Base-by-base conservation (phyloP, 139 green algal species). In the Chlorella sp. region DNA sequence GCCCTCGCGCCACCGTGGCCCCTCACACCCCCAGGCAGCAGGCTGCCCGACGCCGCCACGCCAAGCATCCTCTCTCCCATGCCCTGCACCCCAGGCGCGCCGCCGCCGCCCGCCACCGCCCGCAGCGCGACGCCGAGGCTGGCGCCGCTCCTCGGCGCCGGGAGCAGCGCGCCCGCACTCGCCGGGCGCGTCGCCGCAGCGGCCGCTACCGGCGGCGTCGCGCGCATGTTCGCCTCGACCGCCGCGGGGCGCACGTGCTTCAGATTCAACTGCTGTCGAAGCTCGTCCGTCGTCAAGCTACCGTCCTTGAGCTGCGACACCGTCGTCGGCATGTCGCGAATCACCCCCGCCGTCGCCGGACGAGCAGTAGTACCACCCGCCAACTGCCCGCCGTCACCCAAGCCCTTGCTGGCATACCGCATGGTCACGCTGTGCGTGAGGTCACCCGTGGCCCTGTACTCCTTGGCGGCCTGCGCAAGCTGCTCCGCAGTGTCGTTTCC, bases 401-500 rank as follows among this genome's bases (percentile, higher is more conserved):
- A 29, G 22, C 55, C 55, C 20, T 27, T 30, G 55, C 55, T 27
- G 4, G 24, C 24, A 27, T 31, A 30, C 14, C 55, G 55, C 55
- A 64, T 27, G 4, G 55, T 29, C 22, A 30, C 55, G 55, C 24
- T 30, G 24, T 64, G 55, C 22, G 22, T 64, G 4, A 64, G 55
- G 55, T 64, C 55, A 27, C 24, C 24, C 4, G 24, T 20, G 27
- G 55, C 24, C 24, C 4, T 30, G 55, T 31, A 64, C 20, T 27
- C 42, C 5, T 26, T 17, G 2, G 67, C 49, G 2, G 67, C 67
- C 6, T 42, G 27, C 2, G 67, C 42, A 4, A 64, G 42, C 3
- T 33, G 14, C 14, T 34, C 36, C 4, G 35, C 26, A 14, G 67
- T 61, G 35, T 72, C 67, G 29, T 72, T 72, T 2, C 67, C 67